A percentile compares a stretch with the other conserved stretches of the same genome.
phyloP scores from a whole-genome alignment of 2,329 filamentous ascomycete species.

The Pestalotiopsis sp. region DNA sequence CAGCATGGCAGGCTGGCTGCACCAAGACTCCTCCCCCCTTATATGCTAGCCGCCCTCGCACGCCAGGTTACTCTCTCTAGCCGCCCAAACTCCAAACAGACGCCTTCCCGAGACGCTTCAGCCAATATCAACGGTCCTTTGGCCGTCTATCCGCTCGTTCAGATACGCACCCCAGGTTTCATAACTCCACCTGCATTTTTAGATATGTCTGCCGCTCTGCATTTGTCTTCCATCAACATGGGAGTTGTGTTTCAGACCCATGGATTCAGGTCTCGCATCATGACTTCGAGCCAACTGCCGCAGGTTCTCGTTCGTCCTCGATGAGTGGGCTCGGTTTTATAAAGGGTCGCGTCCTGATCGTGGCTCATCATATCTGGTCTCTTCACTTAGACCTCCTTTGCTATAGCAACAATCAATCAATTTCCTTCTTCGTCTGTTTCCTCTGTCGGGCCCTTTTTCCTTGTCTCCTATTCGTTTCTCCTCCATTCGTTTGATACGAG shows the following conservation, averaged over 20 bases:
- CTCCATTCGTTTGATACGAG: constrained; percentile 47
- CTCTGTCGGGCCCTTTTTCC: constrained; percentile 28
- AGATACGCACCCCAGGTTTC: constrained; percentile 58
- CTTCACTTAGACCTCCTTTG: constrained; percentile 32
- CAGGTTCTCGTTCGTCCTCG: constrained; percentile 44
- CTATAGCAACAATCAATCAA: constrained; percentile 30
- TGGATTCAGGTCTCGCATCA: constrained; percentile 33
- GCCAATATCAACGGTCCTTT: constrained; percentile 55
- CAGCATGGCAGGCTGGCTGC: neutral
- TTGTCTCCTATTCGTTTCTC: constrained; percentile 33
- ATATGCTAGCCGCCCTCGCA: constrained; percentile 36
- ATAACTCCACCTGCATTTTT: constrained; percentile 40
- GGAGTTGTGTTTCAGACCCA: constrained; percentile 37
- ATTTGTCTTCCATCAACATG: constrained; percentile 25
- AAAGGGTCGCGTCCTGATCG: constrained; percentile 36
- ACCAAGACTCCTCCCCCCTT: constrained; percentile 1
- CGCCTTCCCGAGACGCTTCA: constrained; percentile 44
- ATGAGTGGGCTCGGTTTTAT: constrained; percentile 36
- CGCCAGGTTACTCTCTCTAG: constrained; percentile 36
- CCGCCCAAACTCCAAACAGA: constrained; percentile 51
- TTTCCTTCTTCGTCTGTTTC: constrained; percentile 28
- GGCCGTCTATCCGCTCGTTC: constrained; percentile 41
- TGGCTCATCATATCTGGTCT: constrained; percentile 33
- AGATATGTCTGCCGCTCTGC: constrained; percentile 33
- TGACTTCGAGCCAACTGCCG: constrained; percentile 48